A percentile compares a stretch with the other conserved stretches of the same genome.
These are phyloP conservation scores for Polysphondylium violaceum DNA, from an alignment of 78 protist genomes.

Conservation along the genomic window DNA sequence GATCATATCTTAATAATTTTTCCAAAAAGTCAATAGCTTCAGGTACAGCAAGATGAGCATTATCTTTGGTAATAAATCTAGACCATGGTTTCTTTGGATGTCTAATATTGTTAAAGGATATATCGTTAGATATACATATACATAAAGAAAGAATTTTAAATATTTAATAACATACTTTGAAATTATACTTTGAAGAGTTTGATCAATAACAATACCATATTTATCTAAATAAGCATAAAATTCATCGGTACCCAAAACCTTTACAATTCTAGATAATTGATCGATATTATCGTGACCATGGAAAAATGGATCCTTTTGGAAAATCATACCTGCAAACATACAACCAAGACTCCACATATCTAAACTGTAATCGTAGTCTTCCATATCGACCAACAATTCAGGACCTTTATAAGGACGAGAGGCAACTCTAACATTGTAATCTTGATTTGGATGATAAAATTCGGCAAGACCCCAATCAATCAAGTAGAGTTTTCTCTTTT, in stretches of 20 bases:
- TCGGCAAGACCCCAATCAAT: constrained; percentile 99
- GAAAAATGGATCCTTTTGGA: constrained; percentile 98
- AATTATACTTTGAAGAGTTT: constrained; percentile 84
- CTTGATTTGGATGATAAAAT: constrained; percentile 97
- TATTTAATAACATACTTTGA: constrained; percentile 76
- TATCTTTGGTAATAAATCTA: constrained; percentile 84
- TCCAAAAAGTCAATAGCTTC: constrained; percentile 98
- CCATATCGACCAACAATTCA: constrained; percentile 97
- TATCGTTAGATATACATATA: not conserved
- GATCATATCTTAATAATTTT: constrained; percentile 95
- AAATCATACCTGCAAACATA: constrained; percentile 99
- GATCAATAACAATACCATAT: constrained; percentile 94
- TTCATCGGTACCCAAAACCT: constrained; percentile 98
- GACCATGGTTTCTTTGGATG: constrained; percentile 91
- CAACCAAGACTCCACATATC: constrained; percentile 99
- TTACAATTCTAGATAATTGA: constrained; percentile 99
- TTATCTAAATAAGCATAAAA: constrained; percentile 94
- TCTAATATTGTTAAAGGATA: constrained; percentile 23
- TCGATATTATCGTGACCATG: constrained; percentile 99
- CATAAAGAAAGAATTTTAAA: not conserved
- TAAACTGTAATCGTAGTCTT: constrained; percentile 98
- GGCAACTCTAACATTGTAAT: constrained; percentile 99
- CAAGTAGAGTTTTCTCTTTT: constrained; percentile 92
- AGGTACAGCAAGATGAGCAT: constrained; percentile 88
- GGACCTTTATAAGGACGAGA: constrained; percentile 99